Percentiles rank a stretch among this genome's conserved stretches.
These are phyloP conservation scores for Yamadazyma akitaensis DNA, from an alignment of 805 yeast genomes.

Conservation along the genomic window DNA sequence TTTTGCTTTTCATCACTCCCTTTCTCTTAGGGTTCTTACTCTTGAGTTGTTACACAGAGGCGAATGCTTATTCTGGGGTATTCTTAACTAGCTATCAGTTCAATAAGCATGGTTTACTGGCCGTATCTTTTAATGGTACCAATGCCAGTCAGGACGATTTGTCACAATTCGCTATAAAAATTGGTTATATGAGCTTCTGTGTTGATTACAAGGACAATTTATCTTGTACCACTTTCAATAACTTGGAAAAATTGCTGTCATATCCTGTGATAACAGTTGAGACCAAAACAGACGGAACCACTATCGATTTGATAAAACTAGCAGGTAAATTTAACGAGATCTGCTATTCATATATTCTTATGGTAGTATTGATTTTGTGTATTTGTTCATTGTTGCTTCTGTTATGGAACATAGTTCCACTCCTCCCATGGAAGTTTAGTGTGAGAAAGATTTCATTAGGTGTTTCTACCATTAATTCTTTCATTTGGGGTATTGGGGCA, in stretches of 20 bases:
- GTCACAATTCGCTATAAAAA: constrained; percentile 40
- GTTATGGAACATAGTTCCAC: constrained; percentile 36
- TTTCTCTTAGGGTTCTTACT: constrained; percentile 54
- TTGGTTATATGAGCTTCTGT: constrained; percentile 60
- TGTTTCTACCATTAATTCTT: constrained; percentile 33
- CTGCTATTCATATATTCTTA: constrained; percentile 53
- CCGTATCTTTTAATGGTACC: constrained; percentile 11
- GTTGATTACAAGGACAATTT: constrained; percentile 30
- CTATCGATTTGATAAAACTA: constrained; percentile 45
- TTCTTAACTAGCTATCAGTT: constrained; percentile 49
- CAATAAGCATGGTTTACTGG: constrained; percentile 29
- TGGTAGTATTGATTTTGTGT: constrained; percentile 45
- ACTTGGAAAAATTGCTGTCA: constrained; percentile 19
- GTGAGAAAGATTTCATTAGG: constrained; percentile 22
- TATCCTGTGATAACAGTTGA: constrained; percentile 14
- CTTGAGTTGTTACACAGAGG: constrained; percentile 48
- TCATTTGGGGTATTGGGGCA: constrained; percentile 63
- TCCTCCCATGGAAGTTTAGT: constrained; percentile 41
- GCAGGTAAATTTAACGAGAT: constrained; percentile 45
- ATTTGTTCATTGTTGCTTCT: constrained; percentile 40
- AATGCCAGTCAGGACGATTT: constrained; percentile 24
- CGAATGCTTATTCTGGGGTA: constrained; percentile 44
- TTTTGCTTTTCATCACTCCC: constrained; percentile 44
- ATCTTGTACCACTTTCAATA: constrained; percentile 35
- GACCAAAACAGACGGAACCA: constrained; percentile 4